These are phyloP conservation scores for Coprinopsis sp. DNA, from an alignment of 768 basidiomycete species.

Conservation along the genomic window DNA sequence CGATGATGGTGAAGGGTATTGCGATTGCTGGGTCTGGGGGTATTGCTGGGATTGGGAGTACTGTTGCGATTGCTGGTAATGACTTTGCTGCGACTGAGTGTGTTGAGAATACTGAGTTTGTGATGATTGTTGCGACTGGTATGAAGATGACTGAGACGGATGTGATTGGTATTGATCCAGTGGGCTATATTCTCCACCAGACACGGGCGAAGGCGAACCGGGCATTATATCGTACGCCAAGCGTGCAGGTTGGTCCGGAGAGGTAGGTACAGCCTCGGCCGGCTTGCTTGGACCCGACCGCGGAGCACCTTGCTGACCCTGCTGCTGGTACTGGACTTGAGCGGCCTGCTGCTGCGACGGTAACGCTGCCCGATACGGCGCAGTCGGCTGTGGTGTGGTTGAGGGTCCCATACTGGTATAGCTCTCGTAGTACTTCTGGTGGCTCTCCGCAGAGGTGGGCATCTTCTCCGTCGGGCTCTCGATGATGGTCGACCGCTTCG, in stretches of 20 bases:
- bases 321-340: constrained; percentile 5
- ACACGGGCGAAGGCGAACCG: background rate
- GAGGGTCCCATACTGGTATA: background rate
- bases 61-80: constrained; percentile 18
- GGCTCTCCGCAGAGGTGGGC: constrained; percentile 2
- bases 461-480: constrained; percentile 61
- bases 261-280: background rate
- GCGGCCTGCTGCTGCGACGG: constrained; percentile 4
- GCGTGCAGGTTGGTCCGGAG: background rate
- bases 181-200: background rate
- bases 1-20: constrained; percentile 14
- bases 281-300: background rate
- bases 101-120: too few species aligned
- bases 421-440: constrained; percentile 5
- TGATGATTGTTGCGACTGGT: constrained; percentile 8
- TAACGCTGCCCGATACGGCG: constrained; percentile 2
- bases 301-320: constrained; percentile 5
- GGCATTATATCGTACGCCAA: background rate
- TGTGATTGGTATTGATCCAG: background rate
- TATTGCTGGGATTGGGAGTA: constrained; percentile 18
- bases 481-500: constrained; percentile 92
- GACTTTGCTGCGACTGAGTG: constrained; percentile 15
- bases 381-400: background rate
- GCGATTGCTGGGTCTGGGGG: constrained; percentile 14
- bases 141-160: constrained; percentile 2